Conservation (phyloP, 176 grass and related monocot species). For the Guadua angustifolia region DNA sequence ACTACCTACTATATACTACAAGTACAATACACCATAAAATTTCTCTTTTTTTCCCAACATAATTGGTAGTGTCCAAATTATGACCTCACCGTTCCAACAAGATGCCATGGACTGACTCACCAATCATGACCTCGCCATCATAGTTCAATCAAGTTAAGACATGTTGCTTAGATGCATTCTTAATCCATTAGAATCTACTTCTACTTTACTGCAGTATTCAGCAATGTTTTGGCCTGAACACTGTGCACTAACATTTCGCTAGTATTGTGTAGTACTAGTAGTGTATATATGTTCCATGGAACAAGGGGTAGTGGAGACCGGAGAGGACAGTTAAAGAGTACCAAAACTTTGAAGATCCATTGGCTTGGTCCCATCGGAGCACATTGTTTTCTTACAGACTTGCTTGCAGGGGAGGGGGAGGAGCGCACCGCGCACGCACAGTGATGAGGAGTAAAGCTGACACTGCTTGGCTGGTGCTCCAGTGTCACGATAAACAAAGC, state of each 20-base stretch:
- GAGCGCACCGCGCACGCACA: conserved; percentile 21
- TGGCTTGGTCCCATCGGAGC: background rate
- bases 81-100: background rate
- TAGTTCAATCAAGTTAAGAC: background rate
- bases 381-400: conserved; percentile 22
- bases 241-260: background rate
- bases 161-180: background rate
- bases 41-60: background rate
- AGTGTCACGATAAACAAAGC: conserved; percentile 40
- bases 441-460: conserved; percentile 53
- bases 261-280: background rate
- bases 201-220: background rate
- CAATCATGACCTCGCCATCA: conserved; percentile 12
- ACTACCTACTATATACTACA: too few species aligned
- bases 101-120: background rate
- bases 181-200: background rate
- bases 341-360: conserved; percentile 20
- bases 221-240: background rate
- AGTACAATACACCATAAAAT: too few species aligned
- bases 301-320: conserved; percentile 11
- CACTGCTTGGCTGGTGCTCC: conserved; percentile 44
- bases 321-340: conserved; percentile 30
- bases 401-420: background rate
- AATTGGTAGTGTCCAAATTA: background rate
- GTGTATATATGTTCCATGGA: background rate